phyloP scores from a whole-genome alignment of 2,329 filamentous ascomycete genomes.

The Colletotrichum euphorbiae region DNA sequence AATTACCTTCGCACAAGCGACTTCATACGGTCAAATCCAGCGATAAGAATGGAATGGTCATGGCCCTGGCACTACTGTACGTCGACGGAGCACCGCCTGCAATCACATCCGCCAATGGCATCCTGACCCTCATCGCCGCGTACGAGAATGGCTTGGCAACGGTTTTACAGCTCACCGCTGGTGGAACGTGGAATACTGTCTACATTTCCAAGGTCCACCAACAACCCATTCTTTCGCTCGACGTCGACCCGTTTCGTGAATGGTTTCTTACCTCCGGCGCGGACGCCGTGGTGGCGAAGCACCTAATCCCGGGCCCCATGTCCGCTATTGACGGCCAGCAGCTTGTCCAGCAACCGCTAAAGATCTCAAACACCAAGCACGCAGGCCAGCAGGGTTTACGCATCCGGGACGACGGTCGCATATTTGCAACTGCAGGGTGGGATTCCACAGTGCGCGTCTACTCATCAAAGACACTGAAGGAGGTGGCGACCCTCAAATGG shows the following conservation, averaged over 20 bases:
- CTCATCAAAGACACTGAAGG: conserved; percentile 81
- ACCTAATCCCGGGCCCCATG: conserved; percentile 66
- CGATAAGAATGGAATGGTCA: conserved; percentile 81
- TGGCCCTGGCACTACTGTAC: conserved; percentile 78
- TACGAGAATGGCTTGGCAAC: conserved; percentile 88
- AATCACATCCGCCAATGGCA: conserved; percentile 13
- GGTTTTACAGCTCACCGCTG: conserved; percentile 65
- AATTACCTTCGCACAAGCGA: conserved; percentile 80
- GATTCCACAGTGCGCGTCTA: conserved; percentile 87
- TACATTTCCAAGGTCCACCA: conserved; percentile 78
- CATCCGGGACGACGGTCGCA: conserved; percentile 81
- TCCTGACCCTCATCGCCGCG: conserved; percentile 75
- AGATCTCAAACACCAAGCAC: conserved; percentile 81
- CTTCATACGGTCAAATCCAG: conserved; percentile 66
- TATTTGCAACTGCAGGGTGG: conserved; percentile 95
- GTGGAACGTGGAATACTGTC: conserved; percentile 59
- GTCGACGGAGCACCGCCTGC: conserved; percentile 48
- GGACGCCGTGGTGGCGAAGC: conserved; percentile 82
- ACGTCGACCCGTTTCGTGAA: conserved; percentile 60
- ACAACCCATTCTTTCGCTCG: conserved; percentile 85
- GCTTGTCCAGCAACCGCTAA: conserved; percentile 60
- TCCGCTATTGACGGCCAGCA: not conserved
- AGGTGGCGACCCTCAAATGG: conserved; percentile 94
- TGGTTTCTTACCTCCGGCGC: conserved; percentile 85
- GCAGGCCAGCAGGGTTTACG: conserved; percentile 86